Percentiles rank a stretch among this genome's conserved stretches.
Conservation (phyloP, 306 rosid species). For the Fragaria iinumae region DNA sequence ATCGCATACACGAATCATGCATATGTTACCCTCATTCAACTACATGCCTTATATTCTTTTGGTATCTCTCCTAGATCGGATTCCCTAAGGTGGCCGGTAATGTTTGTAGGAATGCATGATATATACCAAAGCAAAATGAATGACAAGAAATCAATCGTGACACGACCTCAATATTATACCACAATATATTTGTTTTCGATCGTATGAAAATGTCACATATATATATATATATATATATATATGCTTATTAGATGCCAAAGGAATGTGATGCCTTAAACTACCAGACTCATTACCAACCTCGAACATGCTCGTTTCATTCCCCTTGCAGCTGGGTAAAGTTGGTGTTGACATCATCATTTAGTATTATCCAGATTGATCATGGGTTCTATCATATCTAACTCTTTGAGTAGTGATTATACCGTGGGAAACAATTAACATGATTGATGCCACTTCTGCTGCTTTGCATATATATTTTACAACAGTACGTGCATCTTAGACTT, state of each 20-base stretch:
- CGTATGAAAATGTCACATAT: background rate
- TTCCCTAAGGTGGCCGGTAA: background rate
- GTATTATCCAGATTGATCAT: too few species aligned
- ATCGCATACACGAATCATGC: background rate
- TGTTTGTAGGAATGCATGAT: conserved; percentile 3
- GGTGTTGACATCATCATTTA: background rate
- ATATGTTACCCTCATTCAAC: background rate
- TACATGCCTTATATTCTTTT: background rate
- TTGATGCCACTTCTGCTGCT: too few species aligned
- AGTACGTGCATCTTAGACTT: too few species aligned
- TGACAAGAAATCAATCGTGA: background rate
- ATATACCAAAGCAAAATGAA: background rate
- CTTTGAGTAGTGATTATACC: too few species aligned
- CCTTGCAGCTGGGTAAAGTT: conserved; percentile 4
- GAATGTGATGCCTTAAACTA: conserved; percentile 7
- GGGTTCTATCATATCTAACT: too few species aligned
- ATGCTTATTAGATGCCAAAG: conserved; percentile 4
- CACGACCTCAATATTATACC: background rate
- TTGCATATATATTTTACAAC: too few species aligned
- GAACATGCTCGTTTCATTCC: background rate
- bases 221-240: background rate
- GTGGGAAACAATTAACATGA: too few species aligned
- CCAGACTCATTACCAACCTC: background rate
- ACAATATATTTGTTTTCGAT: background rate
- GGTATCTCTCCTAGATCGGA: conserved; percentile 6